Base-by-base conservation (phyloP, 1,284 basidiomycete genomes). In the Kwoniella shivajii region DNA sequence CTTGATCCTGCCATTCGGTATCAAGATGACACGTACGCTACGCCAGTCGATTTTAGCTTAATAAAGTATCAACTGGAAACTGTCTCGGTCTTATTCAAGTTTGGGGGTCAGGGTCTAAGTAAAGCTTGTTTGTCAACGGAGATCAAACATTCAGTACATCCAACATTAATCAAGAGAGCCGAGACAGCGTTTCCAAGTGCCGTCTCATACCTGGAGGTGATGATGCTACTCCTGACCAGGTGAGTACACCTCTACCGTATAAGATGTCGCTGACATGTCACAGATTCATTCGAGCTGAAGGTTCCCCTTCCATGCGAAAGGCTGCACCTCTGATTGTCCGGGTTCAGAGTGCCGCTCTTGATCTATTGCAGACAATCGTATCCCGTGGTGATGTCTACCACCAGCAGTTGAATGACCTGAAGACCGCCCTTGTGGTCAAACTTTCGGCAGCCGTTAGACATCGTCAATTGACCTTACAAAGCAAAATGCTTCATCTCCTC, bases 401-500 rank as follows among this genome's bases (percentile, higher is more conserved):
- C 3, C 68, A 83, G 13, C 78, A 83, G 1, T 78, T 90, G 2
- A 83, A 86, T 55, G 79, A 80, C 22, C 81, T 93, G 46, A 88
- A 95, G 73, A 81, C 84, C 0, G 82, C 83, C 0, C 81, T 96
- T 34, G 81, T 92, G 41, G 83, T 84, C 47, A 89, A 90, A 68
- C 81, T 97, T 2, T 90, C 86, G 65, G 80, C 85, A 47, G 87
- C 84, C 29, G 81, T 96, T 18, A 87, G 92, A 63, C 80, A 80
- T 22, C 80, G 79, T 18, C 83, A 86, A 30, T 82, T 92, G 33
- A 88, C 93, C 64, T 80, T 93, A 14, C 93, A 96, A 76, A 93
- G 92, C 81, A 94, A 93, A 71, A 84, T 97, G 54, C 84, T 99
- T 1, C 92, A 93, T 65, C 84, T 95, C 9, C 82, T 99, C 1